Percentiles rank a stretch among this genome's conserved stretches.
phyloP scores from a whole-genome alignment of 2,329 filamentous ascomycete genomes.

The Helotiales sp. region DNA sequence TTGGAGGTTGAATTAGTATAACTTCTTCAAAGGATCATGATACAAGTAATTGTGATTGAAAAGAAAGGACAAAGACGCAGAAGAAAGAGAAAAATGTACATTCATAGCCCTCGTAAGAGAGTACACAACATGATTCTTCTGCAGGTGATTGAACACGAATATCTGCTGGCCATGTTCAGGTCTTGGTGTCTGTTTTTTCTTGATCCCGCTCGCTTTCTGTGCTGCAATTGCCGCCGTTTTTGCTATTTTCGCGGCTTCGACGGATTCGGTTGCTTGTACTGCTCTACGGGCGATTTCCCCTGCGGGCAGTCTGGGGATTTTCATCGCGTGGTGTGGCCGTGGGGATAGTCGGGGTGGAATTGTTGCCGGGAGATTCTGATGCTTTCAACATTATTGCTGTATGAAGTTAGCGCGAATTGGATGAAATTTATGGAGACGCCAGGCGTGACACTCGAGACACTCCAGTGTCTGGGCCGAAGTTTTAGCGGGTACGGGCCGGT shows the following conservation, averaged over 20 bases:
- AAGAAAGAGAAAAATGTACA: conserved; percentile 32
- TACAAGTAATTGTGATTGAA: background rate
- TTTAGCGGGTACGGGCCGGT: too few relatives aligned
- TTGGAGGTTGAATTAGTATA: background rate
- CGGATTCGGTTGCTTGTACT: conserved; percentile 14
- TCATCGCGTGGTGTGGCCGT: conserved; percentile 17
- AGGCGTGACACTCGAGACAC: too few relatives aligned
- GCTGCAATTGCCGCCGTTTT: background rate
- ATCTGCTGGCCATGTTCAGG: conserved; percentile 45
- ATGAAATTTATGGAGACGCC: background rate
- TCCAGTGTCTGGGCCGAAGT: too few relatives aligned
- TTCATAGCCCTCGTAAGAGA: conserved; percentile 45
- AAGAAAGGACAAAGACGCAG: background rate
- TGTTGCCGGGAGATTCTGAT: background rate
- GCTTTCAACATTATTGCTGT: conserved; percentile 2
- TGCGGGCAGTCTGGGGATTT: conserved; percentile 4
- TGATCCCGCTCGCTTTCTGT: background rate
- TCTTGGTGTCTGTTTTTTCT: conserved; percentile 17
- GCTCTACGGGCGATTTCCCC: conserved; percentile 19
- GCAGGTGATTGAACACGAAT: conserved; percentile 47
- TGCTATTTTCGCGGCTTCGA: conserved; percentile 7
- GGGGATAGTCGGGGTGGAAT: background rate
- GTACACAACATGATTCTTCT: conserved; percentile 48
- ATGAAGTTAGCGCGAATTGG: background rate
- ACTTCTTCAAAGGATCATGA: background rate